phyloP scores from a whole-genome alignment of 2,329 filamentous ascomycete genomes.

The Colletotrichum sp. region DNA sequence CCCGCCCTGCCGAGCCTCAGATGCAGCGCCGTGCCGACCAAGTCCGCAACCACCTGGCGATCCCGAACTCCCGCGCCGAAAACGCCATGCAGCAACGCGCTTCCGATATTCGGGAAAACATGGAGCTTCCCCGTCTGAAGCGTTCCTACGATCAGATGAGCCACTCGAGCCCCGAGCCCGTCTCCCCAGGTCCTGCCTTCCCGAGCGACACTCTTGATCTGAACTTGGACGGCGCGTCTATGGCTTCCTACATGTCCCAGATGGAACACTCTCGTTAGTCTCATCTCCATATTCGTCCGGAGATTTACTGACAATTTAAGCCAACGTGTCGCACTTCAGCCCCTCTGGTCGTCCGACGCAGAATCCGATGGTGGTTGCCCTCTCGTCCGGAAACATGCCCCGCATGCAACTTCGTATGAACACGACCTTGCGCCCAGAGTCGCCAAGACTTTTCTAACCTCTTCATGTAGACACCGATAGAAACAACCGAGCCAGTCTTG shows the following conservation, averaged over 20 bases:
- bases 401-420: background rate
- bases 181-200: background rate
- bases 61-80: background rate
- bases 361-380: background rate
- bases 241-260: background rate
- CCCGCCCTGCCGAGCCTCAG: background rate
- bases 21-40: background rate
- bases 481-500: conserved; percentile 3
- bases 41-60: background rate
- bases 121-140: background rate
- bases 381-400: background rate
- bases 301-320: background rate
- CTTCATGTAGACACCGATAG: background rate
- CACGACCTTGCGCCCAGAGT: too few relatives aligned
- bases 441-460: background rate
- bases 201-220: background rate
- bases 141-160: background rate
- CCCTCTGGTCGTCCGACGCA: background rate
- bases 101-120: background rate
- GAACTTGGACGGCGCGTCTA: background rate
- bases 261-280: background rate
- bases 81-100: background rate
- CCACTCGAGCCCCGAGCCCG: background rate
- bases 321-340: background rate
- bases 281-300: background rate